Conservation (phyloP, 176 grass and related monocot genomes). For the Calamus simplicifolius region DNA sequence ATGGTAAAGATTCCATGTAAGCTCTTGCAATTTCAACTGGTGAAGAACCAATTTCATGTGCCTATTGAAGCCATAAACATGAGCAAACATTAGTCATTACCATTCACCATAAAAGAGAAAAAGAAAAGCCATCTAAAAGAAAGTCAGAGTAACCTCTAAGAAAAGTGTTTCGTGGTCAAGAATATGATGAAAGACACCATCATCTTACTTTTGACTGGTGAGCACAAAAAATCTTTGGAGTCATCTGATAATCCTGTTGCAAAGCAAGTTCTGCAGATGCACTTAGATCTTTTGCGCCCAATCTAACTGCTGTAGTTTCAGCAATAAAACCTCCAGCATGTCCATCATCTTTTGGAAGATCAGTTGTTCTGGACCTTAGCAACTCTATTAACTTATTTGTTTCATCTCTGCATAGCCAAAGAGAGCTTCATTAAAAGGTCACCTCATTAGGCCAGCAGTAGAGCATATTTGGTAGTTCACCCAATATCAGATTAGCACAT, state of each 20-base stretch:
- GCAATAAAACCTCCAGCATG: constrained; percentile 9
- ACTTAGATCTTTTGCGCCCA: constrained; percentile 10
- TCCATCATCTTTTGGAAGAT: constrained; percentile 22
- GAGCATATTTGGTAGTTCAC: too few species aligned
- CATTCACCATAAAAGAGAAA: too few species aligned
- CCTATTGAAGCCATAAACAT: constrained; percentile 35
- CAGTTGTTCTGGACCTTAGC: constrained; percentile 35
- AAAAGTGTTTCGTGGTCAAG: too few species aligned
- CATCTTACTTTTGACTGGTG: constrained; percentile 35
- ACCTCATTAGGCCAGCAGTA: too few species aligned
- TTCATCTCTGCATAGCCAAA: constrained; percentile 37
- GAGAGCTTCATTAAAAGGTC: constrained; percentile 4
- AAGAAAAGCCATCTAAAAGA: too few species aligned
- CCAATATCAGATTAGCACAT: too few species aligned
- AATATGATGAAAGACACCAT: too few species aligned
- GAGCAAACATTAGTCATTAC: not conserved
- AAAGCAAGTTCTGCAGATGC: constrained; percentile 15
- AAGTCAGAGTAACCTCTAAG: too few species aligned
- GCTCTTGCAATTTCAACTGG: constrained; percentile 69
- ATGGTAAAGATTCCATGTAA: constrained; percentile 43
- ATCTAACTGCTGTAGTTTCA: constrained; percentile 24
- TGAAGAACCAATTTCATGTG: constrained; percentile 31
- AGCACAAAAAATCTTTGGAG: constrained; percentile 11
- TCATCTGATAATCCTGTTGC: constrained; percentile 6
- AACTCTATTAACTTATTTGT: constrained; percentile 33